Evolutionary conservation across 2,329 filamentous ascomycete genomes (phyloP), one percentile per base, ranked within the genome.

Genomic region (Penicillium sp.): DNA sequence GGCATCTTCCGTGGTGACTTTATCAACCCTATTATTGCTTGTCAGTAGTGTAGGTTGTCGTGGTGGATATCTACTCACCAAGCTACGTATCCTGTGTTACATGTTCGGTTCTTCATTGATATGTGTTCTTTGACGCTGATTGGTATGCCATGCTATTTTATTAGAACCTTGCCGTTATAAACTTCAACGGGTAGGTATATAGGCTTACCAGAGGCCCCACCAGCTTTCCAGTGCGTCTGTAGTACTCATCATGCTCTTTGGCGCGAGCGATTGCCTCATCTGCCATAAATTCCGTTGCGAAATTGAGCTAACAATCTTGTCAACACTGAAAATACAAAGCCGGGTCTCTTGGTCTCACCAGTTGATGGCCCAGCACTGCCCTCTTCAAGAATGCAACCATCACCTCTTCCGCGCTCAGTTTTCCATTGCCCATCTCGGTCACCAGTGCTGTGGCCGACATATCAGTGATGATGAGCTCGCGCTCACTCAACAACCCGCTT

Each of bases 111-210:
- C 53, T 80, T 80, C 29, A 87, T 74, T 10, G 83, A 79, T 65
- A 87, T 83, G 15, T 84, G 82, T 50, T 87, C 85, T 61, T 87
- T 87, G 4, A 85, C 68, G 40, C 76, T 80, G 50, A 85, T 77
- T 0, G 82, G 82, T 6, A 85, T 67, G 0, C 81, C 83, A 61
- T 82, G 82, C 56, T 64, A 40, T 31, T 25, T 25, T 13, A 25
- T 51, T 35, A 55, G 23, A 6, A 35, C 8, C n/a, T n/a, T 15
- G 16, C 13, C 16, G 2, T 4, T 25, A 13, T 46, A 12, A n/a
- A 37, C 42, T 46, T 38, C 8, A 18, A 21, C 16, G 18, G 29
- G 21, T 29, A 21, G 13, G 35, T 27, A 10, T 5, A 21, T 25
- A 6, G 18, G 57, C 63, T 49, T 56, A 71, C 70, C 60, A 81